Percentiles rank a stretch among this genome's conserved stretches.
Evolutionary conservation across 2,329 filamentous ascomycete genomes (phyloP).

Genomic region (Kalmusia sp.): DNA sequence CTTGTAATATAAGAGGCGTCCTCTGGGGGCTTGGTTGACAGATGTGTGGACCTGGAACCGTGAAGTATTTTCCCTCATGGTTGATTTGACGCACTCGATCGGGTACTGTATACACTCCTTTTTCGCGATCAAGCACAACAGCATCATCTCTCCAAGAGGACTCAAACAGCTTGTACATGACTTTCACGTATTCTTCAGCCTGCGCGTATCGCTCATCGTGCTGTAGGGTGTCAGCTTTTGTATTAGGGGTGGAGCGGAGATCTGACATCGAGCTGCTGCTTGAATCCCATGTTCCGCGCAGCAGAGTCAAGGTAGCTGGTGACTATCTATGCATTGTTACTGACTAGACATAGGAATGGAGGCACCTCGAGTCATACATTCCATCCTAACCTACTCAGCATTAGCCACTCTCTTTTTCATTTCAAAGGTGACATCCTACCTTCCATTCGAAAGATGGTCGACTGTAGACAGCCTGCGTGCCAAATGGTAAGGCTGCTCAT

Average conservation of each 20-base stretch:
- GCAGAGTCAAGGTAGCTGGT: conserved; percentile 73
- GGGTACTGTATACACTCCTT: conserved; percentile 66
- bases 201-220: conserved; percentile 74
- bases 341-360: neutral
- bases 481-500: conserved; percentile 73
- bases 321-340: conserved; percentile 59
- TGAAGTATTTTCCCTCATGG: conserved; percentile 70
- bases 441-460: conserved; percentile 71
- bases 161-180: conserved; percentile 73
- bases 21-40: conserved; percentile 71
- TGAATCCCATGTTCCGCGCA: conserved; percentile 67
- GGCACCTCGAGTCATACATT: conserved; percentile 8
- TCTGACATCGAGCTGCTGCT: conserved; percentile 62
- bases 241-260: conserved; percentile 64
- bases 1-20: conserved; percentile 73
- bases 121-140: conserved; percentile 65
- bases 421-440: conserved; percentile 38
- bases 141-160: conserved; percentile 73
- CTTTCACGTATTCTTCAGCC: conserved; percentile 73
- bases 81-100: conserved; percentile 69
- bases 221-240: conserved; percentile 53
- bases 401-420: neutral
- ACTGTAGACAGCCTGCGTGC: conserved; percentile 70
- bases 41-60: conserved; percentile 70
- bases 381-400: conserved; percentile 13